Conservation (phyloP, 495 filamentous ascomycete species). For the Aspergillus saccharolyticus region DNA sequence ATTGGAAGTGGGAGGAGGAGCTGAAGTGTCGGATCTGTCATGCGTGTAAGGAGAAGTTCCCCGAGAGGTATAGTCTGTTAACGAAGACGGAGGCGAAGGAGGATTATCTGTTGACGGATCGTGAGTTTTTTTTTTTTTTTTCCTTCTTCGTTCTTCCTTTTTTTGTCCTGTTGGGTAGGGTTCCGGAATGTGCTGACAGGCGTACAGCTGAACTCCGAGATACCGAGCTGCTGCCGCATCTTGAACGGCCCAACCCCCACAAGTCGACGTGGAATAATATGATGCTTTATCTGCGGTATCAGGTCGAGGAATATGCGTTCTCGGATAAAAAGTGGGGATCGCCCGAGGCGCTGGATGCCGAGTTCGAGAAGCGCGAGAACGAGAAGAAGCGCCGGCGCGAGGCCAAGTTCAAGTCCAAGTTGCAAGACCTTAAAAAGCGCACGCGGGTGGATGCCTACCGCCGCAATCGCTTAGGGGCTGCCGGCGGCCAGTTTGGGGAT, state of each 20-base stretch:
- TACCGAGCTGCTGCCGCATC: slow-evolving; percentile 75
- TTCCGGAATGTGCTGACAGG: not conserved
- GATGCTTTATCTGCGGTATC: slow-evolving; percentile 92
- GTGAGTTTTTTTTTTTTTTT: slow-evolving; percentile 43
- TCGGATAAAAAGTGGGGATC: slow-evolving; percentile 80
- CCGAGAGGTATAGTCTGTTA: slow-evolving; percentile 87
- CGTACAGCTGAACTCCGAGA: slow-evolving; percentile 74
- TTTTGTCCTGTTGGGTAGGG: not conserved
- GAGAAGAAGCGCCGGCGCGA: slow-evolving; percentile 89
- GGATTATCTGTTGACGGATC: slow-evolving; percentile 93
- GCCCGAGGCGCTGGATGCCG: slow-evolving; percentile 75
- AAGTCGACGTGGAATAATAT: slow-evolving; percentile 96
- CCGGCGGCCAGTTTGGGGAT: slow-evolving; percentile 70
- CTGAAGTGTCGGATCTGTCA: slow-evolving; percentile 68
- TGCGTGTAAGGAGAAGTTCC: slow-evolving; percentile 76
- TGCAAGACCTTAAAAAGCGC: slow-evolving; percentile 85
- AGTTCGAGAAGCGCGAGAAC: slow-evolving; percentile 73
- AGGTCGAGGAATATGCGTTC: slow-evolving; percentile 90
- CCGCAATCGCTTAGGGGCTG: slow-evolving; percentile 51
- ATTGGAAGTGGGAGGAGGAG: slow-evolving; percentile 87
- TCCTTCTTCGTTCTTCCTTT: no score
- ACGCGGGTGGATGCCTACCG: slow-evolving; percentile 89
- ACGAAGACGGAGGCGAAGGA: slow-evolving; percentile 96
- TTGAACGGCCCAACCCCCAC: slow-evolving; percentile 89
- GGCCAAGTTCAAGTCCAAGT: slow-evolving; percentile 81